Evolutionary conservation across 495 filamentous ascomycete genomes (phyloP), one percentile per base, ranked within the genome.

Genomic region (Pyrenula aspistea): DNA sequence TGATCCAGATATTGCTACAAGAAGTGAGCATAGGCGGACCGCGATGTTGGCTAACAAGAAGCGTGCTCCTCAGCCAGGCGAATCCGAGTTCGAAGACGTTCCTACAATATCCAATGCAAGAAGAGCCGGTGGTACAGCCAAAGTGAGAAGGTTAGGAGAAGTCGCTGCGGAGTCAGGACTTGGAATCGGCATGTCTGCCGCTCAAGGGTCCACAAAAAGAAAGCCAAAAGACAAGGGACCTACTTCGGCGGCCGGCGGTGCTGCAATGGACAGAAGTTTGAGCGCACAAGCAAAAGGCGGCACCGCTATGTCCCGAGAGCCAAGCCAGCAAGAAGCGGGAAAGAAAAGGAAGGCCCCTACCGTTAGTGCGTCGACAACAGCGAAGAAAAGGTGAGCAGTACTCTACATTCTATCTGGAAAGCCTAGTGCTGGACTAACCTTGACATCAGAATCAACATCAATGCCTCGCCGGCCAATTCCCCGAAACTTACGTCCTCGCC

Each of bases 11-110:
- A 83, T 84, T 36, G 75, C 77, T 12, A 83, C 86, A 19, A 83
- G 90, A 61, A 92, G 88, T 66, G 93, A 88, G 65, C 83, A 80
- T 31, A 77, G 87, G 61, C 86, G 91, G 55, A 89, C 93, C 71
- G 87, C 88, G 2, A 71, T 90, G 56, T 70, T 83, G 49, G 86
- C 86, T 12, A 87, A 86, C 59, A 88, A 87, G 63, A 80, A 77
- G 53, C 74, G 76, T 31, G 83, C 86, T 61, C 78, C 79, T 36
- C 79, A 83, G 47, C 81, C 84, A 22, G 73, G 75, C 24, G 88
- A 91, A 56, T 88, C 85, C 1, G 88, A 93, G 62, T 83, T 86
- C 61, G 88, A 94, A 56, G 90, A 95, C 31, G 70, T 72, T 22
- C 72, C 73, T 71, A 77, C 56, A 60, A 64, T 52, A 61, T 67